Conservation (phyloP, 139 green algal genomes). For the Pseudopediastrum boryanum region DNA sequence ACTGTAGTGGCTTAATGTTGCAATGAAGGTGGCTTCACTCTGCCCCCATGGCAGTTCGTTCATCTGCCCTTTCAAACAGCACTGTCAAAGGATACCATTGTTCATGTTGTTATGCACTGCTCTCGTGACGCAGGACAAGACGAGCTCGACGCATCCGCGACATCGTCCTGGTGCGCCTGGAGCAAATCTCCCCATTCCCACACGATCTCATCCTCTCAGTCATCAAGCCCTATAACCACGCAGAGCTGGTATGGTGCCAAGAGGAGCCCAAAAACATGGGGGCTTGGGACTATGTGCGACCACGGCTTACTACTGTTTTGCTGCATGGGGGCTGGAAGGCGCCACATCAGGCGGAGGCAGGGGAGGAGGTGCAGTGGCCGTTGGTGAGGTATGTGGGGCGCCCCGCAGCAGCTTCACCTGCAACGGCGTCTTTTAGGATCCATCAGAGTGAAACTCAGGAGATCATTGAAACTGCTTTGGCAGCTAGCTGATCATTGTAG, state of each 20-base stretch:
- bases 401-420: slow-evolving; percentile 48
- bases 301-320: slow-evolving; percentile 57
- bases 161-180: slow-evolving; percentile 75
- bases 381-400: slow-evolving; percentile 64
- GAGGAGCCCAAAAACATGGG: slow-evolving; percentile 88
- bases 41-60: no score
- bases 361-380: background rate
- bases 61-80: no score
- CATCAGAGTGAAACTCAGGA: slow-evolving; percentile 56
- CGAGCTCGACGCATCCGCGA: slow-evolving; percentile 52
- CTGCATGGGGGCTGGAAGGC: slow-evolving; percentile 23
- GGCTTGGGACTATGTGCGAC: slow-evolving; percentile 63
- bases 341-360: background rate
- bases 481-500: background rate
- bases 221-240: slow-evolving; percentile 60
- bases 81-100: no score
- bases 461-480: slow-evolving; percentile 50
- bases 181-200: slow-evolving; percentile 86
- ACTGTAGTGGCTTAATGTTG: no score
- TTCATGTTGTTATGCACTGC: no score
- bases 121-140: slow-evolving; percentile 40
- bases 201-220: slow-evolving; percentile 66
- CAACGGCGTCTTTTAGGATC: slow-evolving; percentile 63
- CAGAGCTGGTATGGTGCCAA: slow-evolving; percentile 80
- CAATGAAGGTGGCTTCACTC: no score